Evolutionary conservation across 148 eudicot species (phyloP).

Genomic region (Vaccinium myrtillus): DNA sequence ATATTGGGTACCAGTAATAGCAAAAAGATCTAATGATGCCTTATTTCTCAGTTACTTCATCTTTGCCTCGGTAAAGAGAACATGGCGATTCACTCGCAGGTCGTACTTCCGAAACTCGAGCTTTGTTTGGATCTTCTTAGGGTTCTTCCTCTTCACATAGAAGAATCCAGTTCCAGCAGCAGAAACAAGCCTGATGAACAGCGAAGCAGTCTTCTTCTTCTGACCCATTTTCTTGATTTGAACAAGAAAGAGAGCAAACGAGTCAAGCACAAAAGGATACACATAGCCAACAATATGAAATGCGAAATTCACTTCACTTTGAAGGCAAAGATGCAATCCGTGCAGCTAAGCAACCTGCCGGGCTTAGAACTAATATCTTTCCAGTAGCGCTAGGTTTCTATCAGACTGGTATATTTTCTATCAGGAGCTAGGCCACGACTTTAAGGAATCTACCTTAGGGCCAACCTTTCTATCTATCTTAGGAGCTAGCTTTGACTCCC

Average conservation of each 20-base stretch:
- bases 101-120: constrained; percentile 90
- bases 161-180: constrained; percentile 96
- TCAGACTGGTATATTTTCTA: too few relatives aligned
- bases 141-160: constrained; percentile 83
- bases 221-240: constrained; percentile 53
- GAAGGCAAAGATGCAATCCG: too few relatives aligned
- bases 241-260: not conserved
- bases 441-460: too few relatives aligned
- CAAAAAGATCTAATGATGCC: not conserved
- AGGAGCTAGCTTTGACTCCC: too few relatives aligned
- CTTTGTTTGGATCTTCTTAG: constrained; percentile 60
- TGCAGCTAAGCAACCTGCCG: too few relatives aligned
- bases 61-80: constrained; percentile 85
- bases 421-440: too few relatives aligned
- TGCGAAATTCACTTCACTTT: too few relatives aligned
- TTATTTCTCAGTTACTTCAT: constrained; percentile 51
- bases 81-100: constrained; percentile 88
- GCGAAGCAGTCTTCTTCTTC: constrained; percentile 75
- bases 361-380: too few relatives aligned
- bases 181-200: constrained; percentile 80
- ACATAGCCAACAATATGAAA: too few relatives aligned
- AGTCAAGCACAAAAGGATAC: too few relatives aligned
- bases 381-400: too few relatives aligned
- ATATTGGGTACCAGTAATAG: not conserved
- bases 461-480: too few relatives aligned